Evolutionary conservation across 2,329 filamentous ascomycete genomes (phyloP).

Genomic region (Cryphonectria parasitica): DNA sequence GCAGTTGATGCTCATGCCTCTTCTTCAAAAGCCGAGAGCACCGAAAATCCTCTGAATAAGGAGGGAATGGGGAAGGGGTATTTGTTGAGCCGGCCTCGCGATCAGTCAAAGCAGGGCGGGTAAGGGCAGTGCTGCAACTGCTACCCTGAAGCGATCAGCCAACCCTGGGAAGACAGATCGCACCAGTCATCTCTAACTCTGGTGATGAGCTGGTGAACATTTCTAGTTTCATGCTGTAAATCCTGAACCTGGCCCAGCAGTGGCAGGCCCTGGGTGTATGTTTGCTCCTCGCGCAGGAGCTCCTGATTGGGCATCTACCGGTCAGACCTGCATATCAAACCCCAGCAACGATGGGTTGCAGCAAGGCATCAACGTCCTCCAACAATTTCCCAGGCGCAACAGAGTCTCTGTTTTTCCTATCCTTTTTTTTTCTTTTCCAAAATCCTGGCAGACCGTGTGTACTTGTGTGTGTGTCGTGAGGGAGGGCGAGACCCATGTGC

Average conservation of each 20-base stretch:
- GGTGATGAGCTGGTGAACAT: constrained; percentile 12
- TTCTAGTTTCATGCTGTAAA: constrained; percentile 21
- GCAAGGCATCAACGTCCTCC: background rate
- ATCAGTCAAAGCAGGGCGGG: background rate
- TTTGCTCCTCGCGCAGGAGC: background rate
- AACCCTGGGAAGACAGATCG: constrained; percentile 8
- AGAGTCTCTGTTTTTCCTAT: no score
- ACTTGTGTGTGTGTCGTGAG: no score
- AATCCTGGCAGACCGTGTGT: no score
- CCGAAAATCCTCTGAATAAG: background rate
- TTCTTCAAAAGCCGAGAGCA: background rate
- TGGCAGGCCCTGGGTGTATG: background rate
- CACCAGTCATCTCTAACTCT: constrained; percentile 16
- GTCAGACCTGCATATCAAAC: constrained; percentile 5
- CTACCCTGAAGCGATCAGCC: background rate
- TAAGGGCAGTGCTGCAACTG: constrained; percentile 13
- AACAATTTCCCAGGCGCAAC: background rate
- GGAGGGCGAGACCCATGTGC: background rate
- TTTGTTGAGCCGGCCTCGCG: background rate
- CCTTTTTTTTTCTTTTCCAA: no score
- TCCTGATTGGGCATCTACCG: constrained; percentile 10
- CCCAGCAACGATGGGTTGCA: constrained; percentile 9
- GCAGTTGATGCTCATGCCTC: constrained; percentile 5
- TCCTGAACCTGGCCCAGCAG: background rate
- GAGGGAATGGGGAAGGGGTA: background rate